Evolutionary conservation across 129 eudicot species (phyloP).

Genomic region (Smallanthus sonchifolius): DNA sequence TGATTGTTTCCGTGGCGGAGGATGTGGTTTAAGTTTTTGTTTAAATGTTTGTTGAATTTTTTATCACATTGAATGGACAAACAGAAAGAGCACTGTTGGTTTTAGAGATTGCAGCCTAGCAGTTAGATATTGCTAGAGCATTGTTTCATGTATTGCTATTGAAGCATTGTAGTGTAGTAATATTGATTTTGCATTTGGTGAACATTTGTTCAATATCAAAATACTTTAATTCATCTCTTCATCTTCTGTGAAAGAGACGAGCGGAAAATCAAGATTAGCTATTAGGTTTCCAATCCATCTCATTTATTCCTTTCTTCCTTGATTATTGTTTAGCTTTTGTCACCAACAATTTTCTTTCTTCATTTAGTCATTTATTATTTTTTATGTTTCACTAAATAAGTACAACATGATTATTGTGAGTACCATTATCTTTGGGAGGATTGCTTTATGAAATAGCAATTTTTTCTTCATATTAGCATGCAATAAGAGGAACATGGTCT

Average conservation of each 20-base stretch:
- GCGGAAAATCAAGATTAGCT: background rate
- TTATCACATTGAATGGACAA: background rate
- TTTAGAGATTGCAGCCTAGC: slow-evolving; percentile 6
- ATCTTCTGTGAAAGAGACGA: background rate
- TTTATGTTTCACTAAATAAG: background rate
- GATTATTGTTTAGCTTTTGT: background rate
- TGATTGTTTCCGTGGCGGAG: slow-evolving; percentile 1
- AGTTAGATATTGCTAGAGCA: background rate
- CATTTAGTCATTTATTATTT: background rate
- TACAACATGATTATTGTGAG: no score
- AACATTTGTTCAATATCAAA: background rate
- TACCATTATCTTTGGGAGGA: background rate
- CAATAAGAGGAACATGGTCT: background rate
- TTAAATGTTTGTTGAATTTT: background rate
- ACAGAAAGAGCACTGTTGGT: background rate
- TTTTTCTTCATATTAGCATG: background rate
- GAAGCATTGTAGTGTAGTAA: background rate
- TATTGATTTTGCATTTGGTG: background rate
- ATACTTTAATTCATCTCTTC: background rate
- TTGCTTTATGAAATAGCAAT: background rate
- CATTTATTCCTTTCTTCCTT: background rate
- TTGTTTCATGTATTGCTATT: background rate
- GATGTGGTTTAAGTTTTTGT: background rate
- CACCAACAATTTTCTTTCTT: no score
- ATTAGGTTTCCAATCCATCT: background rate